Evolutionary conservation across 1,284 basidiomycete species (phyloP), one percentile per base, ranked within the genome.

Genomic region (Chiua sp.): DNA sequence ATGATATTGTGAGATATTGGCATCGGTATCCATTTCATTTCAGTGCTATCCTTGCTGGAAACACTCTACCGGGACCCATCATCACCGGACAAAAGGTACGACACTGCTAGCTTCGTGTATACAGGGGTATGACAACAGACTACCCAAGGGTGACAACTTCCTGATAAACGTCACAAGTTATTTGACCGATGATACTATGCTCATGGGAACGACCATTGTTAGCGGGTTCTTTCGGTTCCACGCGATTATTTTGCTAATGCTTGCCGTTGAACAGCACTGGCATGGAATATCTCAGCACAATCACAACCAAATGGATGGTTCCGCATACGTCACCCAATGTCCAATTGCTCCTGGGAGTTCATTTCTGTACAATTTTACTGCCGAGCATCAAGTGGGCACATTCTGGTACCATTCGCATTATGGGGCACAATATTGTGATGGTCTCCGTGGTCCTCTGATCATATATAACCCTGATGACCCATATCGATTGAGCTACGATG

Each of bases 321-420:
- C 62, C 16, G 68, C 69, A 26, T 65, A 66, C 37, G 63, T 72
- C 4, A 72, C 61, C 39, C 72, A 70, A 59, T 66, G 66, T 53
- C 67, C 68, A 20, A 65, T 68, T 49, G 60, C 63, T 15, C 61
- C 63, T 18, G 59, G 56, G 5, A 61, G 67, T 53, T 58, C 59
- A 4, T 71, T 71, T 65, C 47, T 64, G 10, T 73, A 76, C 44
- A 56, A 70, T 47, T 73, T 75, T 61, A 65, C 44, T 7, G 72
- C 68, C 5, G 59, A 61, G 4, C 63, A 72, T 53, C 80, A 79
- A 60, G 74, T 73, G 30, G 79, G 80, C n/a, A 82, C 79, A 4
- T 78, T 75, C 56, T 79, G 76, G 78, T 81, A 79, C 51, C 78
- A 78, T 61, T 78, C 78, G 3, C 78, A 80, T 63, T 74, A 77